phyloP scores from a whole-genome alignment of 352 stramenopile species.

The Blastocystis sp. region DNA sequence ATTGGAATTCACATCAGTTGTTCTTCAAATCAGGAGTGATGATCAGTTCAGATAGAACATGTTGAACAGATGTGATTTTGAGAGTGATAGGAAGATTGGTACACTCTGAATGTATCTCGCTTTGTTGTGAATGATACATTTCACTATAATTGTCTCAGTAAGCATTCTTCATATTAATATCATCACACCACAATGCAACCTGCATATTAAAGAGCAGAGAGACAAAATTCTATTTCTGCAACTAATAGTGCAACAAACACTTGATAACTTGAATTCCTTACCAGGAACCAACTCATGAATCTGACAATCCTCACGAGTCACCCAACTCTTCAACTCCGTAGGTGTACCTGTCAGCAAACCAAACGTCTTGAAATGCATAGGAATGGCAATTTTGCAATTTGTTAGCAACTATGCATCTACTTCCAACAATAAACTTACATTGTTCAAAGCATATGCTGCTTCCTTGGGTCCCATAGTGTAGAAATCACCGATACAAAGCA shows the following conservation, averaged over 20 bases:
- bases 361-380: constrained; percentile 68
- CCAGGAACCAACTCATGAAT: constrained; percentile 46
- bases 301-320: constrained; percentile 53
- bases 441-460: constrained; percentile 57
- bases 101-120: no score
- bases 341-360: constrained; percentile 49
- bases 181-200: no score
- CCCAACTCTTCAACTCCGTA: neutral
- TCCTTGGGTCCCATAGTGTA: constrained; percentile 65
- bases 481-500: constrained; percentile 60
- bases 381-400: constrained; percentile 15
- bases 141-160: no score
- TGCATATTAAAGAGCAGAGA: neutral
- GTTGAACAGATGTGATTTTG: no score
- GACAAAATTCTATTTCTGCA: neutral
- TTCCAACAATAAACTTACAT: neutral
- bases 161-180: no score
- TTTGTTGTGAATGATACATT: no score
- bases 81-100: no score
- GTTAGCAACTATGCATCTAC: constrained; percentile 25
- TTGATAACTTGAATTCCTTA: neutral
- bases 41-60: no score
- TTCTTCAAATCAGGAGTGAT: no score
- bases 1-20: no score
- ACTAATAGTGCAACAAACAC: constrained; percentile 12